Base-by-base conservation (phyloP, 2,329 filamentous ascomycete genomes). In the Plenodomus biglobosus region DNA sequence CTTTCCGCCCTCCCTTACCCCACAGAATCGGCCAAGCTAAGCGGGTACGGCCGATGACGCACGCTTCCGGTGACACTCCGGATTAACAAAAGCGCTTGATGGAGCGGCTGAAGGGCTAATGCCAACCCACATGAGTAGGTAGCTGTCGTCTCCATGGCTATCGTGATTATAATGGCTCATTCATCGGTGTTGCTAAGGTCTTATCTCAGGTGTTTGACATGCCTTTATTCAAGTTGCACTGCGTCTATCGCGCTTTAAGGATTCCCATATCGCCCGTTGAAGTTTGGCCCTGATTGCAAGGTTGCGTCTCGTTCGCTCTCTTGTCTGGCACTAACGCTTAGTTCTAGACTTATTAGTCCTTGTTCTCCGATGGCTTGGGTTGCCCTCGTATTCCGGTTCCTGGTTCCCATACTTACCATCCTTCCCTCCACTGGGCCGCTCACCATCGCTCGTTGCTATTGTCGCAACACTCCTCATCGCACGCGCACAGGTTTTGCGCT, bases 261-360 rank as follows among this genome's bases (percentile, higher is more conserved):
- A 24, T 24, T 24, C 22, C 35, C 2, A 38, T 38, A 11, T 38
- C 16, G 10, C 19, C 11, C 18, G 19, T 38, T 19, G 4, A 38
- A 20, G 16, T 8, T 18, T 18, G 6, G 38, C 15, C 8, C 27
- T 11, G 27, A 32, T 32, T 32, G 27, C 27, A 11, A 32, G 27
- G 27, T 32, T 32, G 27, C 27, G 15, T 32, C 27, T 32, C 27
- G 38, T 39, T 44, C 16, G 30, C 38, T 20, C 8, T 27, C 27
- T 34, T 37, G n/a, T n/a, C n/a, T n/a, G 32, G 41, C 19, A 32
- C 40, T 40, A 43, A 44, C 40, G 40, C 46, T 48, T 45, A 38
- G 30, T 38, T 22, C 39, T 42, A 34, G 48, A 46, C 45, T 35
- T 40, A 16, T 30, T 38, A 18, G 35, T 37, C 40, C 37, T 34